phyloP scores from a whole-genome alignment of 306 rosid species.

The Gillenia trifoliata region DNA sequence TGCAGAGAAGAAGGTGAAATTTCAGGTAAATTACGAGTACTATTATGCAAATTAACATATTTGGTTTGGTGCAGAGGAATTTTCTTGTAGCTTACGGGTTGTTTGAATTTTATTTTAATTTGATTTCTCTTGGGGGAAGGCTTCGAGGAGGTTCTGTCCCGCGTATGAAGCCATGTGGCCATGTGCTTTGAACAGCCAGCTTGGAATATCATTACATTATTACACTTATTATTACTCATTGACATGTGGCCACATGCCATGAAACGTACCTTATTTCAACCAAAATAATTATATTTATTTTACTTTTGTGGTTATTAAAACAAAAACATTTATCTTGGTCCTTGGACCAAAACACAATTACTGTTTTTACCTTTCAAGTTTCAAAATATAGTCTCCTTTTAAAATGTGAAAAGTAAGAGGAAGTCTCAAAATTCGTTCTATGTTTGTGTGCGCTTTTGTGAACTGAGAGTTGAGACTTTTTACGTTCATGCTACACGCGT shows the following conservation, averaged over 20 bases:
- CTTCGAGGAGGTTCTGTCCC: conserved; percentile 15
- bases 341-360: background rate
- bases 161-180: conserved; percentile 15
- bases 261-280: conserved; percentile 3
- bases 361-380: background rate
- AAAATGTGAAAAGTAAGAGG: background rate
- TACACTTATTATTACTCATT: background rate
- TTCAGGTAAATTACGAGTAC: background rate
- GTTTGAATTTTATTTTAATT: conserved; percentile 1
- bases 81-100: conserved; percentile 26
- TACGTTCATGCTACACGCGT: too few relatives aligned
- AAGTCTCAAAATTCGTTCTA: background rate
- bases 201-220: background rate
- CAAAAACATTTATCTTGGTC: background rate
- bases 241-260: conserved; percentile 42
- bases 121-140: background rate
- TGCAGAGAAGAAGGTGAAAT: background rate
- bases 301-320: background rate
- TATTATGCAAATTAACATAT: background rate
- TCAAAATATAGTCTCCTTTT: background rate
- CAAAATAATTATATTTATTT: background rate
- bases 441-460: background rate
- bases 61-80: conserved; percentile 24
- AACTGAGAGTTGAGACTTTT: background rate
- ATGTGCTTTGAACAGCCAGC: conserved; percentile 8